Conservation (phyloP, 345 rosid genomes). For the Pistacia vera region DNA sequence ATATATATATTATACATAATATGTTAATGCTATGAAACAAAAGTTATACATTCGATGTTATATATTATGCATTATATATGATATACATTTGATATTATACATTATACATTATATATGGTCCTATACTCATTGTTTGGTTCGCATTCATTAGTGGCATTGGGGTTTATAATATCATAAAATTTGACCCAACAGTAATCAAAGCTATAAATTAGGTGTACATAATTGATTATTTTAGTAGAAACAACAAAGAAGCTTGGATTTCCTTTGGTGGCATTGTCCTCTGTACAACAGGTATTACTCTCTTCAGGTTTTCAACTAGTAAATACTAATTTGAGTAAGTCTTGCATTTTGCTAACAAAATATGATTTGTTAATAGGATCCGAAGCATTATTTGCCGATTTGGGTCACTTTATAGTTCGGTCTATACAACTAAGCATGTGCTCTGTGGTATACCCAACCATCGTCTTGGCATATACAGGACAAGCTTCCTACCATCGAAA, state of each 20-base stretch:
- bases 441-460: constrained; percentile 23
- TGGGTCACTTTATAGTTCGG: constrained; percentile 41
- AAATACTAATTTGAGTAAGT: no score
- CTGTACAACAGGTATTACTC: constrained; percentile 33
- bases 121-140: constrained; percentile 31
- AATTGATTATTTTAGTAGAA: constrained; percentile 32
- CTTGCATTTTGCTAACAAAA: not conserved
- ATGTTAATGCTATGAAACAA: no score
- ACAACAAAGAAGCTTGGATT: constrained; percentile 33
- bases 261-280: constrained; percentile 45
- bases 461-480: constrained; percentile 35
- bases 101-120: no score
- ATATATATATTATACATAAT: no score
- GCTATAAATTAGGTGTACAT: constrained; percentile 44
- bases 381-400: constrained; percentile 11
- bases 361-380: not conserved
- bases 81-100: no score
- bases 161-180: constrained; percentile 35
- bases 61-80: no score
- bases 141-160: constrained; percentile 35
- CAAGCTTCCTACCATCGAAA: constrained; percentile 35
- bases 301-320: not conserved
- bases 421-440: constrained; percentile 41
- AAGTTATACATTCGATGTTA: no score
- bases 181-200: constrained; percentile 31